These are phyloP conservation scores for Agrocybe pediades DNA, from an alignment of 768 basidiomycete species.

Conservation along the genomic window DNA sequence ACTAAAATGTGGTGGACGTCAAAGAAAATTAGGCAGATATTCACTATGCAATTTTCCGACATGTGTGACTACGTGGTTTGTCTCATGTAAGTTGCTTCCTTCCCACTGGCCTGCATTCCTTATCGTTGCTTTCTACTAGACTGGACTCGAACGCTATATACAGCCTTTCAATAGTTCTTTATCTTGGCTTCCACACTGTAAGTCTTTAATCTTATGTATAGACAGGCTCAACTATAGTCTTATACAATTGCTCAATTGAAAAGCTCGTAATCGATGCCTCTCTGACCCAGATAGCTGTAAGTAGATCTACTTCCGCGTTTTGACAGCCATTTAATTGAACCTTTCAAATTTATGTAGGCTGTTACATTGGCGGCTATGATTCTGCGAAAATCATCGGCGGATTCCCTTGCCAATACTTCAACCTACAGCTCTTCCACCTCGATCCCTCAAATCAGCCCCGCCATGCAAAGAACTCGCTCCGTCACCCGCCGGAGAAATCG, in stretches of 20 bases:
- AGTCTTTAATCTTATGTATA: too few relatives aligned
- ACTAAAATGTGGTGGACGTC: constrained; percentile 21
- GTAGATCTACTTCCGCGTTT: neutral
- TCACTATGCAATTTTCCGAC: constrained; percentile 10
- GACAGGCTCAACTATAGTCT: too few relatives aligned
- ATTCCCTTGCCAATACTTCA: constrained; percentile 15
- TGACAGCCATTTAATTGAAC: too few relatives aligned
- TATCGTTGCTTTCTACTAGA: constrained; percentile 8
- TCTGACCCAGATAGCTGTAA: constrained; percentile 26
- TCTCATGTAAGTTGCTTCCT: constrained; percentile 11
- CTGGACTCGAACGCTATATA: constrained; percentile 24
- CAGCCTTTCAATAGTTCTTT: constrained; percentile 21
- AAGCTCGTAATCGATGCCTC: constrained; percentile 24
- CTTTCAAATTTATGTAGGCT: constrained; percentile 12
- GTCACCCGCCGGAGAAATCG: neutral
- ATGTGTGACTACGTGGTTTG: constrained; percentile 12
- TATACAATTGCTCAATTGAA: neutral
- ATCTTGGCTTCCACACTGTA: constrained; percentile 23
- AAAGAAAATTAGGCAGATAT: constrained; percentile 14
- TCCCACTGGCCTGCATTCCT: neutral
- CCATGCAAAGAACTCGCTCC: constrained; percentile 1
- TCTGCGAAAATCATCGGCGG: constrained; percentile 14
- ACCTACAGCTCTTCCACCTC: constrained; percentile 6
- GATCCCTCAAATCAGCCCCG: constrained; percentile 14
- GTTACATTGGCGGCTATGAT: constrained; percentile 17